Evolutionary conservation across 352 stramenopile genomes (phyloP), one percentile per base, ranked within the genome.

Genomic region (Pythium biforme): DNA sequence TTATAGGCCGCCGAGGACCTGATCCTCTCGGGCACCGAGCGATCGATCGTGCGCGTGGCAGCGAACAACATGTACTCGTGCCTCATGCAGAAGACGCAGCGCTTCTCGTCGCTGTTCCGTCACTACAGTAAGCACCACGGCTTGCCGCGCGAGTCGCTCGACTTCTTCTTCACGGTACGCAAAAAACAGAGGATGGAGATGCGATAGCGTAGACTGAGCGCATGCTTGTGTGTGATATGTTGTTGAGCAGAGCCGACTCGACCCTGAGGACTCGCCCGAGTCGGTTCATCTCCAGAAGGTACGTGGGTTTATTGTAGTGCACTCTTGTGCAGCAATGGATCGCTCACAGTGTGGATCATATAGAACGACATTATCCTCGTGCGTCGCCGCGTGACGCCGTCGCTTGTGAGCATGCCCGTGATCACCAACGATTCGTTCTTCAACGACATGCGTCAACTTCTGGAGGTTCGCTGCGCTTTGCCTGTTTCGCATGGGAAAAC

Each of bases 61-160:
- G 83, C 83, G 41, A 95, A 92, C 77, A 93, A 92, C 65, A 91
- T 92, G 82, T 93, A 93, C 72, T 92, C 86, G 69, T 99, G 97
- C 66, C 78, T 99, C 50, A 99, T 99, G 97, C 89, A 99, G 53
- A 99, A 99, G 75, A 98, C 95, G 20, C 97, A 99, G 79, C 89
- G 95, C 20, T 99, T 99, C 73, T 98, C 93, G 27, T 98, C 88
- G 55, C 86, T 99, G 20, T 99, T 99, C 67, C 95, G 96, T 49
- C 97, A 99, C 78, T 99, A 99, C 75, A 98, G 95, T 71, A 99
- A 99, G 74, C 97, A 99, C 77, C 96, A 99, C 75, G 97, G 97
- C 5, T 68, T 99, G 41, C 82, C 95, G 10, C 97, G 98, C 66
- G 96, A 99, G 58, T 93, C 97, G 61, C 79, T 99, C 34, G 97